These are phyloP conservation scores for Apiotrichum sp. DNA, from an alignment of 1,284 basidiomycete genomes.

Conservation along the genomic window DNA sequence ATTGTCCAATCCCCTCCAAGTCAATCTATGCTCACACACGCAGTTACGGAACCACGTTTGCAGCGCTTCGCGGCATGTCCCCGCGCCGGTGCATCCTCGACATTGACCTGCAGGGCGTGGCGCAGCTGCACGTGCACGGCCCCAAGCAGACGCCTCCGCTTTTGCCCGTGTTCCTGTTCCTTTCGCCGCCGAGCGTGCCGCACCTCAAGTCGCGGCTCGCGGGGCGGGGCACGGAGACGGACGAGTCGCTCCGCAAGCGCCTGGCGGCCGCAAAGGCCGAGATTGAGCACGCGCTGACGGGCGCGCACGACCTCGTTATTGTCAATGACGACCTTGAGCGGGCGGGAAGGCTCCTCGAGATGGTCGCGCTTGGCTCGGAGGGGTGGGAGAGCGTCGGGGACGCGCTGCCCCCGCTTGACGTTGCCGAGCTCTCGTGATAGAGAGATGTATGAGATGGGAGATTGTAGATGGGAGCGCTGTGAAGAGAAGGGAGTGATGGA, in stretches of 20 bases:
- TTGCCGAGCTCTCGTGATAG: slow-evolving; percentile 22
- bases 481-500: no score
- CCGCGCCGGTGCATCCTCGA: slow-evolving; percentile 83
- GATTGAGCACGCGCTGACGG: slow-evolving; percentile 72
- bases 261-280: slow-evolving; percentile 76
- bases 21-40: no score
- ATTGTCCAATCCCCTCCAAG: no score
- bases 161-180: slow-evolving; percentile 84
- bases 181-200: slow-evolving; percentile 76
- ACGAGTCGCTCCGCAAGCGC: slow-evolving; percentile 65
- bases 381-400: slow-evolving; percentile 41
- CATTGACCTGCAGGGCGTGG: slow-evolving; percentile 95
- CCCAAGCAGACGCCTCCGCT: slow-evolving; percentile 55
- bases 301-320: slow-evolving; percentile 74
- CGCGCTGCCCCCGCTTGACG: slow-evolving; percentile 37
- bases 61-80: slow-evolving; percentile 55
- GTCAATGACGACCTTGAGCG: slow-evolving; percentile 86
- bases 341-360: slow-evolving; percentile 63
- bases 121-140: slow-evolving; percentile 68
- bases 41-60: slow-evolving; percentile 77
- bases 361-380: slow-evolving; percentile 62
- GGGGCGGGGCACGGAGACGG: slow-evolving; percentile 78
- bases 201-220: slow-evolving; percentile 64
- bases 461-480: no score
- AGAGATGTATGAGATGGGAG: neutral